Conservation (phyloP, 164 flowering plant genomes). For the Litsea cubeba region DNA sequence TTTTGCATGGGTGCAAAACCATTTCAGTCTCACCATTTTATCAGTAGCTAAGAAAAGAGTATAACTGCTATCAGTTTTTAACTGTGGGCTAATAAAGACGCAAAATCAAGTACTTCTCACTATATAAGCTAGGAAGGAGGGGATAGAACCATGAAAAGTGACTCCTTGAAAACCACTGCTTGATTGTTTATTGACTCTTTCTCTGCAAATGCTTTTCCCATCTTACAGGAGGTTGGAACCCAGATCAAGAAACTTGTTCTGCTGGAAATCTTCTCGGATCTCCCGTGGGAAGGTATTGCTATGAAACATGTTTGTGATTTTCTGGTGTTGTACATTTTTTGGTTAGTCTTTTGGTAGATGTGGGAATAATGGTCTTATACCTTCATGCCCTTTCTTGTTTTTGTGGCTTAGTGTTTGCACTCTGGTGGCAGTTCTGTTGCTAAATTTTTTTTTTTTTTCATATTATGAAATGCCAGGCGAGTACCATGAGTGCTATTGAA, state of each 20-base stretch:
- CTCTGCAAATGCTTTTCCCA: conserved; percentile 3
- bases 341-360: too few relatives aligned
- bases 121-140: not conserved
- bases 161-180: not conserved
- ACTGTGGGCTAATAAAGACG: not conserved
- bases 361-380: too few relatives aligned
- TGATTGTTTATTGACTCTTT: not conserved
- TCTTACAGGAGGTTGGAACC: conserved; percentile 78
- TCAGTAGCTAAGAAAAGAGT: not conserved
- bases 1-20: not conserved
- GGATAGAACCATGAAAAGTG: not conserved
- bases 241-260: conserved; percentile 81
- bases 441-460: too few relatives aligned
- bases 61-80: not conserved
- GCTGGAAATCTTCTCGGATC: conserved; percentile 75
- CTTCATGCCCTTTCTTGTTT: too few relatives aligned
- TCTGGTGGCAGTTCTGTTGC: too few relatives aligned
- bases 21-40: not conserved
- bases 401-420: too few relatives aligned
- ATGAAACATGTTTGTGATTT: not conserved
- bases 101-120: not conserved
- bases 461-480: too few relatives aligned
- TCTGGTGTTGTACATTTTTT: too few relatives aligned
- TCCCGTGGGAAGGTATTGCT: conserved; percentile 66
- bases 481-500: too few relatives aligned